Evolutionary conservation across 257 asterid genomes (phyloP).

Genomic region (Lycium barbarum): DNA sequence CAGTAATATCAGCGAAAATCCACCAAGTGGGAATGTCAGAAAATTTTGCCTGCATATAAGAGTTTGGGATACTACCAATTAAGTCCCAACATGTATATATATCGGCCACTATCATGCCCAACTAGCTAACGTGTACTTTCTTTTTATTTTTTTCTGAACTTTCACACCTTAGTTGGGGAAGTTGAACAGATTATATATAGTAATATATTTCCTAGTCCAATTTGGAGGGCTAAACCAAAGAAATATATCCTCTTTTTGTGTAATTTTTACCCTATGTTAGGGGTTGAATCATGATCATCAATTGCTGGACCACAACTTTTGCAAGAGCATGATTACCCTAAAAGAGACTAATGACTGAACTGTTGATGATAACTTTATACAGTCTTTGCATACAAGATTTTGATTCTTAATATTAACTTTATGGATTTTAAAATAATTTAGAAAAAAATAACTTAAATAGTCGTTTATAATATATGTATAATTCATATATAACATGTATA

Average conservation of each 20-base stretch:
- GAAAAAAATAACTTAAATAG: neutral
- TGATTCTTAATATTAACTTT: neutral
- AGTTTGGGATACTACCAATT: slow-evolving; percentile 14
- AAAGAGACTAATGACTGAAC: slow-evolving; percentile 12
- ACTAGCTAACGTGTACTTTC: slow-evolving; percentile 2
- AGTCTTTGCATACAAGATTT: slow-evolving; percentile 22
- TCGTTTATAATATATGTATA: neutral
- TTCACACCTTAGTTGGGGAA: slow-evolving; percentile 34
- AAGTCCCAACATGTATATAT: neutral
- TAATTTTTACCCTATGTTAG: neutral
- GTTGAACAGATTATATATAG: slow-evolving; percentile 12
- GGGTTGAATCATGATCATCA: slow-evolving; percentile 7
- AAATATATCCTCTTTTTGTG: neutral
- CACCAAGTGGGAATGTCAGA: neutral
- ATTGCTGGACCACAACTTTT: slow-evolving; percentile 23
- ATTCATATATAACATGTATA: neutral
- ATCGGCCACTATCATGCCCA: slow-evolving; percentile 34
- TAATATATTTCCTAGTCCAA: slow-evolving; percentile 21
- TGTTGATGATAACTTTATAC: neutral
- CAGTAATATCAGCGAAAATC: too few species aligned
- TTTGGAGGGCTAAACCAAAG: slow-evolving; percentile 12
- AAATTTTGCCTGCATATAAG: neutral
- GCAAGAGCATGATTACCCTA: slow-evolving; percentile 17
- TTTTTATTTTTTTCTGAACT: neutral
- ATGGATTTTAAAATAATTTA: neutral